These are phyloP conservation scores for Colletotrichum sidae DNA, from an alignment of 2,329 filamentous ascomycete species.

Conservation along the genomic window DNA sequence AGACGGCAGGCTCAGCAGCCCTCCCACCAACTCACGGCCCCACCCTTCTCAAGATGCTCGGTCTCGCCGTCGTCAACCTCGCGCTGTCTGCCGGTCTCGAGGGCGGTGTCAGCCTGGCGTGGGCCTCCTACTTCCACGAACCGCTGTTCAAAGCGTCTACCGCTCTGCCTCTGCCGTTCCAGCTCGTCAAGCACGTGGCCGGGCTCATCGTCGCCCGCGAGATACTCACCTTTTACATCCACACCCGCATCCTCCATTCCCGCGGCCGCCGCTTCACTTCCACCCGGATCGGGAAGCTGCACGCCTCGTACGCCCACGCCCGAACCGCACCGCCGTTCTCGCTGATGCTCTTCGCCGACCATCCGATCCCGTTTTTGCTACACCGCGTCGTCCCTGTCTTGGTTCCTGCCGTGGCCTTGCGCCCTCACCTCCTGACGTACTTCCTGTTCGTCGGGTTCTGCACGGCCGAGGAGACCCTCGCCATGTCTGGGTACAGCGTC, in stretches of 20 bases:
- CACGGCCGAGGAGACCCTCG: constrained; percentile 74
- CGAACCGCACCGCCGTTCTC: constrained; percentile 68
- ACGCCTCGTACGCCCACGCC: constrained; percentile 62
- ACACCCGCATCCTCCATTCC: constrained; percentile 77
- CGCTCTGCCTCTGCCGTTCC: constrained; percentile 64
- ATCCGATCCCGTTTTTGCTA: constrained; percentile 73
- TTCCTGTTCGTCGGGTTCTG: constrained; percentile 72
- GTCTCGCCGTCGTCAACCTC: constrained; percentile 60
- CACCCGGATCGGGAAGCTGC: constrained; percentile 52
- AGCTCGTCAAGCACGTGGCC: constrained; percentile 61
- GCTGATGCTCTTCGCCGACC: constrained; percentile 74
- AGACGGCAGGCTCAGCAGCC: constrained; percentile 68
- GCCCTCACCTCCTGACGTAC: constrained; percentile 79
- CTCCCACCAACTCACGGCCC: constrained; percentile 56
- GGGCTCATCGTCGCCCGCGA: constrained; percentile 61
- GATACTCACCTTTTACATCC: constrained; percentile 77
- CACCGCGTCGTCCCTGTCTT: constrained; percentile 74
- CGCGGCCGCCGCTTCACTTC: constrained; percentile 35
- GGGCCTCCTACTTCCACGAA: constrained; percentile 47
- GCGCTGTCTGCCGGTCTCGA: constrained; percentile 57
- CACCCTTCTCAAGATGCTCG: constrained; percentile 49
- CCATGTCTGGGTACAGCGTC: constrained; percentile 75
- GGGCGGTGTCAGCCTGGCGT: constrained; percentile 53
- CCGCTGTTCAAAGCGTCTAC: constrained; percentile 61
- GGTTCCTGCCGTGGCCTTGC: constrained; percentile 72